Conservation (phyloP, 2,329 filamentous ascomycete species). For the Scedosporium dehoogii region DNA sequence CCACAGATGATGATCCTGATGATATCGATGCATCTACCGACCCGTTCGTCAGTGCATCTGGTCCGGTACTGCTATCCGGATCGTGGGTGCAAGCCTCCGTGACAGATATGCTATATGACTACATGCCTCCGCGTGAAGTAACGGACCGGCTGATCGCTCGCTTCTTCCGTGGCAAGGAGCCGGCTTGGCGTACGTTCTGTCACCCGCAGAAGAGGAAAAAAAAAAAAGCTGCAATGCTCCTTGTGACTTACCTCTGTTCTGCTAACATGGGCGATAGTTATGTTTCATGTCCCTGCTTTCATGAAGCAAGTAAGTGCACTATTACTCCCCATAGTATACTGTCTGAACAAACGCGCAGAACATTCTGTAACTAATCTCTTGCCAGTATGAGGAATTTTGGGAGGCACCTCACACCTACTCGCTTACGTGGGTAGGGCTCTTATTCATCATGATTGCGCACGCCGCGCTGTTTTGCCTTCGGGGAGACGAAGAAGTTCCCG, state of each 20-base stretch:
- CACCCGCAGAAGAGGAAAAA: neutral
- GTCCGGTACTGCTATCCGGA: conserved; percentile 16
- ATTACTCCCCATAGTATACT: neutral
- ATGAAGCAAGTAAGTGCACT: conserved; percentile 10
- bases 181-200: conserved; percentile 13
- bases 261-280: conserved; percentile 10
- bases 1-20: conserved; percentile 14
- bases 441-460: conserved; percentile 21
- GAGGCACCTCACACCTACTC: conserved; percentile 11
- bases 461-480: conserved; percentile 17
- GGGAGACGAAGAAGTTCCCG: conserved; percentile 12
- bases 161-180: conserved; percentile 19
- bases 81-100: conserved; percentile 13
- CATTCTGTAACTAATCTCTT: neutral
- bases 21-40: conserved; percentile 10
- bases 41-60: conserved; percentile 8
- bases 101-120: conserved; percentile 10
- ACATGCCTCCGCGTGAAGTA: conserved; percentile 15
- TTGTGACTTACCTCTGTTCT: neutral
- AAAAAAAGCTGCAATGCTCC: neutral
- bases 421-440: conserved; percentile 19
- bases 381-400: conserved; percentile 21
- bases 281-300: conserved; percentile 21
- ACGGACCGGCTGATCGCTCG: conserved; percentile 17
- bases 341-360: neutral